These are phyloP conservation scores for Aureobasidium sp. DNA, from an alignment of 2,329 filamentous ascomycete genomes.

Conservation along the genomic window DNA sequence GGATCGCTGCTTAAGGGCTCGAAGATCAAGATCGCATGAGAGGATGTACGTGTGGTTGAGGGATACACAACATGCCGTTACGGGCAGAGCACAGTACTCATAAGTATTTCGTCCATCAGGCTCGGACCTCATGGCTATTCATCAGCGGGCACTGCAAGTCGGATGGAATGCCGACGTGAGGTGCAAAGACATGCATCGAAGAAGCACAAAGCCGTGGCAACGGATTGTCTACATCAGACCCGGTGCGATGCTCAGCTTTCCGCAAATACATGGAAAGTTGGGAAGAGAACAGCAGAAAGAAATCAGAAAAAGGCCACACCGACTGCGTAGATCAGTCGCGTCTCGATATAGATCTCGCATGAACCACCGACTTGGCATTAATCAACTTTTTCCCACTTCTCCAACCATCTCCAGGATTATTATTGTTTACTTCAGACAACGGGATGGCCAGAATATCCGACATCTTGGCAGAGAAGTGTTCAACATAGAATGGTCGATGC, in stretches of 20 bases:
- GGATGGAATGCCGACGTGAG: neutral
- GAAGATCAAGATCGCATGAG: slow-evolving; percentile 38
- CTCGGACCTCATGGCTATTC: neutral
- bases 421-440: neutral
- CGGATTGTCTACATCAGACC: neutral
- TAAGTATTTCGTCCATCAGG: too few species aligned
- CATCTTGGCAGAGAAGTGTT: too few species aligned
- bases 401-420: neutral
- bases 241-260: neutral
- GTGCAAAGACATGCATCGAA: neutral
- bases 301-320: neutral
- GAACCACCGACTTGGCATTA: slow-evolving; percentile 10
- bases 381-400: neutral
- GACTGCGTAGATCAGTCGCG: neutral
- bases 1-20: slow-evolving; percentile 44
- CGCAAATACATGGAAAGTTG: neutral
- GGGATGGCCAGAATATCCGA: too few species aligned
- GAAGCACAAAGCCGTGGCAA: neutral
- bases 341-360: slow-evolving; percentile 3
- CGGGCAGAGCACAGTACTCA: too few species aligned
- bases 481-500: too few species aligned
- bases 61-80: neutral
- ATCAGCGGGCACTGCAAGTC: neutral
- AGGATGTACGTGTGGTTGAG: neutral
- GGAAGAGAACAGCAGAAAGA: neutral